A percentile compares a stretch with the other conserved stretches of the same genome.
These are phyloP conservation scores for Orbilia oligospora DNA, from an alignment of 2,329 filamentous ascomycete genomes.

Conservation along the genomic window DNA sequence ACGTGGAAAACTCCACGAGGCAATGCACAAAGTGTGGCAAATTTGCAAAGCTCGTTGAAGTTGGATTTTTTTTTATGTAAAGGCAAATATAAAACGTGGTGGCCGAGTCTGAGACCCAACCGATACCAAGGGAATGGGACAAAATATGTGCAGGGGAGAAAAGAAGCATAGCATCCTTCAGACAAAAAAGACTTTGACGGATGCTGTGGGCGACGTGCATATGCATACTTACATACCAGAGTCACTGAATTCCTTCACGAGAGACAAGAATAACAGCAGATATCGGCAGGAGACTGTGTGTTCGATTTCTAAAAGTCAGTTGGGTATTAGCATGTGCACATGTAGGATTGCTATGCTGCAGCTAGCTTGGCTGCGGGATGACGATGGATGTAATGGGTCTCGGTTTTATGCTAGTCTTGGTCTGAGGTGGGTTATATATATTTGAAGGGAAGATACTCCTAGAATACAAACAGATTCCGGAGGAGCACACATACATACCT, in stretches of 20 bases:
- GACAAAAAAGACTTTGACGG: conserved; percentile 1
- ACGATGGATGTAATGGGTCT: conserved; percentile 20
- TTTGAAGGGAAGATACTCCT: neutral
- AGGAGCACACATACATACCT: conserved; percentile 14
- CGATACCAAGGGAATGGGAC: conserved; percentile 50
- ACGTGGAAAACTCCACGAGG: conserved; percentile 13
- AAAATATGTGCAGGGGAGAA: conserved; percentile 37
- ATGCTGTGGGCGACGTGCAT: conserved; percentile 6
- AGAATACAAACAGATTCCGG: neutral
- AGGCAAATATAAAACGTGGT: conserved; percentile 55
- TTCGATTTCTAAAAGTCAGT: neutral
- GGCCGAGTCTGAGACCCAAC: conserved; percentile 40
- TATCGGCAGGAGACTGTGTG: conserved; percentile 20
- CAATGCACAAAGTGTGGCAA: conserved; percentile 20
- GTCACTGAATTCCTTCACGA: conserved; percentile 16
- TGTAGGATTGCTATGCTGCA: conserved; percentile 31
- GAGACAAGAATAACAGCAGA: neutral
- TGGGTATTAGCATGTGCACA: conserved; percentile 46
- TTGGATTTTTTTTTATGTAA: neutral
- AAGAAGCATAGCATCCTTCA: conserved; percentile 18
- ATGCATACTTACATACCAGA: conserved; percentile 11
- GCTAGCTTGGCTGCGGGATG: conserved; percentile 15
- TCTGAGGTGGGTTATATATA: no score
- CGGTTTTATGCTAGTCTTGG: no score
- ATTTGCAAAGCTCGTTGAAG: conserved; percentile 1